Conservation (phyloP, 495 filamentous ascomycete species). For the Aspergillus taichungensis region DNA sequence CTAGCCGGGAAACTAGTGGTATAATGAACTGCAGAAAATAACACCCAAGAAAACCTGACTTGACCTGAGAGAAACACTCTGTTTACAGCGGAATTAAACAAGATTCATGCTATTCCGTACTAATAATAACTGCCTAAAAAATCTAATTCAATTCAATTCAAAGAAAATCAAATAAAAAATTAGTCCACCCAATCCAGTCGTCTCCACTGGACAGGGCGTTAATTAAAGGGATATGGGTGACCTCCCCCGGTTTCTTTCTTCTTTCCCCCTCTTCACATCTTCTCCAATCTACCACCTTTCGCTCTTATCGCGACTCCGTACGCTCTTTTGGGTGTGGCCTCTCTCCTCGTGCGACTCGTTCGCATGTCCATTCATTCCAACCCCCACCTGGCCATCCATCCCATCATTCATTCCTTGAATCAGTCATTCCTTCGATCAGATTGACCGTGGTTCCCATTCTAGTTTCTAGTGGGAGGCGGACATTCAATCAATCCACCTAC, state of each 20-base stretch:
- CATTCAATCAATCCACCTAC: not conserved
- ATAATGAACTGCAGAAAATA: constrained; percentile 1
- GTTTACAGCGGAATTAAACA: not conserved
- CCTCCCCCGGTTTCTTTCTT: constrained; percentile 1
- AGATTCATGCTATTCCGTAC: not conserved
- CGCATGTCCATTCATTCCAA: constrained; percentile 30
- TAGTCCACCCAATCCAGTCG: not conserved
- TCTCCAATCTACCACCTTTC: constrained; percentile 1
- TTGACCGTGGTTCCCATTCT: constrained; percentile 1
- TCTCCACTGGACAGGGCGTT: not conserved
- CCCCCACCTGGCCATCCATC: constrained; percentile 7
- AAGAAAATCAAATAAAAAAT: not conserved
- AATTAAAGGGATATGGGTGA: constrained; percentile 2
- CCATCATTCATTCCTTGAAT: constrained; percentile 9
- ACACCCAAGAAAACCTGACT: not conserved
- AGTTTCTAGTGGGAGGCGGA: constrained; percentile 4
- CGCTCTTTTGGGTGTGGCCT: constrained; percentile 7
- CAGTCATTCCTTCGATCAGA: not conserved
- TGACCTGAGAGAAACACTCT: not conserved
- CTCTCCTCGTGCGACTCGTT: constrained; percentile 19
- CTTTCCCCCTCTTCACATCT: constrained; percentile 4
- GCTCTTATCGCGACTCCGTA: constrained; percentile 1
- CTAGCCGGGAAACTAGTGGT: constrained; percentile 2
- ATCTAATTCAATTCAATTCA: not conserved
- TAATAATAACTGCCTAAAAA: not conserved